A percentile compares a stretch with the other conserved stretches of the same genome.
phyloP scores from a whole-genome alignment of 148 eudicot genomes.

The Rhododendron kiyosumense region DNA sequence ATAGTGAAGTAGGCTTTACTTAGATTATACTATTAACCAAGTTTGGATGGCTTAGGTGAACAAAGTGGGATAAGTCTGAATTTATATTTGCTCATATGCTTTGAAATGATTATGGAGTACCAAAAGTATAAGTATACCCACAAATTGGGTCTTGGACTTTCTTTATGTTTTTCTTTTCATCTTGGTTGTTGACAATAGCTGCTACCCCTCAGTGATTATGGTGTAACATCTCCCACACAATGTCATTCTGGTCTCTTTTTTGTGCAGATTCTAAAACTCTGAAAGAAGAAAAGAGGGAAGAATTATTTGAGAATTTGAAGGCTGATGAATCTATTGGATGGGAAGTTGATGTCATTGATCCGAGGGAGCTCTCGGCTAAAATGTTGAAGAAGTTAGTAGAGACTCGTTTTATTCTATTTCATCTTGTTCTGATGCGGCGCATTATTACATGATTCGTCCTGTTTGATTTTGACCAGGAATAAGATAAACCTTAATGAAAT shows the following conservation, averaged over 20 bases:
- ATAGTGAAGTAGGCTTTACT: too few relatives aligned
- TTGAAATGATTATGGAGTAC: background rate
- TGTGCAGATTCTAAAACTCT: constrained; percentile 88
- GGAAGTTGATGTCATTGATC: constrained; percentile 95
- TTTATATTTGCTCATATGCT: background rate
- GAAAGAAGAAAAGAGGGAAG: constrained; percentile 95
- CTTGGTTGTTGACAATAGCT: background rate
- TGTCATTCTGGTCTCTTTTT: background rate
- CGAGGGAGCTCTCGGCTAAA: constrained; percentile 90
- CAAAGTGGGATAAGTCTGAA: background rate
- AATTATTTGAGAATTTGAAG: constrained; percentile 81
- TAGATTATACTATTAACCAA: too few relatives aligned
- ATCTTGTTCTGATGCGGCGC: background rate
- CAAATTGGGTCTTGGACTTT: background rate
- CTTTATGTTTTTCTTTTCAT: background rate
- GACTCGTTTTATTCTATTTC: constrained; percentile 9
- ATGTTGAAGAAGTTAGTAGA: constrained; percentile 79
- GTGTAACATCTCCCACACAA: background rate
- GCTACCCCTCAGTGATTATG: background rate
- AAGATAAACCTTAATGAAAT: constrained; percentile 96
- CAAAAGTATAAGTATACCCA: background rate
- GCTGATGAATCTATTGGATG: constrained; percentile 82
- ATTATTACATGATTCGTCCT: background rate
- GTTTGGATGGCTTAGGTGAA: background rate
- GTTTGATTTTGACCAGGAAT: constrained; percentile 36